A percentile compares a stretch with the other conserved stretches of the same genome.
These are phyloP conservation scores for Entomophthora muscae DNA, from an alignment of 371 early-diverging fungal genomes.

Conservation along the genomic window DNA sequence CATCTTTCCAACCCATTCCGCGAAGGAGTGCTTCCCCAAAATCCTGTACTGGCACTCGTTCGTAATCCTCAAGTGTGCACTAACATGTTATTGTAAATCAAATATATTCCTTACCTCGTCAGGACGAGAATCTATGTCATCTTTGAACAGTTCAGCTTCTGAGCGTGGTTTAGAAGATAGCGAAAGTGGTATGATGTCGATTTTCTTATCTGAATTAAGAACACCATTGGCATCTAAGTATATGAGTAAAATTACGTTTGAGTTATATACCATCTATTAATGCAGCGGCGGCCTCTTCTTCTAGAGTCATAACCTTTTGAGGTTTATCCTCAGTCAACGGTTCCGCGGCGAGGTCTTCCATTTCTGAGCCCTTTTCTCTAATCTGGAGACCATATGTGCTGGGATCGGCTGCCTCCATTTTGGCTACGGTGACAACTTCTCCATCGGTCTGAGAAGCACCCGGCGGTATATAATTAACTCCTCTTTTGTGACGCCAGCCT, in stretches of 20 bases:
- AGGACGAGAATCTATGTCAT: neutral
- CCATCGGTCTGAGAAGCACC: neutral
- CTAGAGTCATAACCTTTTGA: neutral
- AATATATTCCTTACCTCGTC: neutral
- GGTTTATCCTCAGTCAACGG: neutral
- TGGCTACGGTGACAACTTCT: neutral
- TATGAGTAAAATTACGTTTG: neutral
- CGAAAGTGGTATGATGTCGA: neutral
- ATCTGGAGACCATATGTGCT: neutral
- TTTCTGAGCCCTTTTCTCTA: neutral
- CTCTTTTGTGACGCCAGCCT: neutral
- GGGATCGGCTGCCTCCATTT: neutral
- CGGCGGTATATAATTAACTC: neutral
- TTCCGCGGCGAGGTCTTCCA: neutral
- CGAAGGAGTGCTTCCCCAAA: constrained; percentile 79
- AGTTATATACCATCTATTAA: neutral
- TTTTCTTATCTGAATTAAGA: neutral
- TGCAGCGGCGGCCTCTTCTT: neutral
- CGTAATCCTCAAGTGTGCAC: constrained; percentile 54
- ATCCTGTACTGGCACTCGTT: constrained; percentile 65
- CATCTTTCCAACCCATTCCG: constrained; percentile 85
- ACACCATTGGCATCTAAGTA: neutral
- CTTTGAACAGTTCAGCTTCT: neutral
- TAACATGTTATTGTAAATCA: neutral
- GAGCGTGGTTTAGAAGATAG: neutral